Percentiles rank a stretch among this genome's conserved stretches.
Conservation (phyloP, 1,284 basidiomycete genomes). For the Volvariella volvacea region DNA sequence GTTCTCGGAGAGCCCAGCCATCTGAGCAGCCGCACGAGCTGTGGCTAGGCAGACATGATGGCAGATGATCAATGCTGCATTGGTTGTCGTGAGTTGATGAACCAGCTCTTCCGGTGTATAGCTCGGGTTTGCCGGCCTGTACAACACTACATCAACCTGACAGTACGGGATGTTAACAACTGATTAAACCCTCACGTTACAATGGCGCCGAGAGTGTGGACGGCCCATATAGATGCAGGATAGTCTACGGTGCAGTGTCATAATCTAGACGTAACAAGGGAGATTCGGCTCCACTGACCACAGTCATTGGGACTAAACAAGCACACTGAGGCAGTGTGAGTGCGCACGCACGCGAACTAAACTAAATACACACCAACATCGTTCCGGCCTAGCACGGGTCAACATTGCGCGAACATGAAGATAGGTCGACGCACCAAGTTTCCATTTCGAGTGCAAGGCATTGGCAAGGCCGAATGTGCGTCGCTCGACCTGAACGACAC, state of each 20-base stretch:
- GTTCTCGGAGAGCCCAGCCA: constrained; percentile 45
- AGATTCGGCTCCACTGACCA: constrained; percentile 32
- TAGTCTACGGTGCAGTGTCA: constrained; percentile 45
- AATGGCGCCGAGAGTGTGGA: constrained; percentile 65
- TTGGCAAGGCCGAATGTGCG: constrained; percentile 60
- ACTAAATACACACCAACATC: constrained; percentile 30
- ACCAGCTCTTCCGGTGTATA: constrained; percentile 66
- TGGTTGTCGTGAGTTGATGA: constrained; percentile 52
- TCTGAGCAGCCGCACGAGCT: constrained; percentile 45
- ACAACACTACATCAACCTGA: constrained; percentile 15
- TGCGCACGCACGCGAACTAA: constrained; percentile 3
- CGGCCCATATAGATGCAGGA: constrained; percentile 66
- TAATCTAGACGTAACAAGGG: constrained; percentile 6
- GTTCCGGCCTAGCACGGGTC: constrained; percentile 20
- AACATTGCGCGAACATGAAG: constrained; percentile 1
- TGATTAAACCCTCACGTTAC: constrained; percentile 41
- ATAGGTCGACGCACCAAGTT: constrained; percentile 40
- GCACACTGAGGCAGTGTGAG: constrained; percentile 37
- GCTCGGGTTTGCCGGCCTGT: constrained; percentile 55
- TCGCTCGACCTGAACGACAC: constrained; percentile 32
- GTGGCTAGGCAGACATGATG: constrained; percentile 58
- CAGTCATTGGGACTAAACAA: constrained; percentile 60
- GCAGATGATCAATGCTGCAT: constrained; percentile 51
- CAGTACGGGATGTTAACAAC: not conserved
- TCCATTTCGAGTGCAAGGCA: constrained; percentile 46